phyloP scores from a whole-genome alignment of 257 asterid species.

The Euphrasia confusa region DNA sequence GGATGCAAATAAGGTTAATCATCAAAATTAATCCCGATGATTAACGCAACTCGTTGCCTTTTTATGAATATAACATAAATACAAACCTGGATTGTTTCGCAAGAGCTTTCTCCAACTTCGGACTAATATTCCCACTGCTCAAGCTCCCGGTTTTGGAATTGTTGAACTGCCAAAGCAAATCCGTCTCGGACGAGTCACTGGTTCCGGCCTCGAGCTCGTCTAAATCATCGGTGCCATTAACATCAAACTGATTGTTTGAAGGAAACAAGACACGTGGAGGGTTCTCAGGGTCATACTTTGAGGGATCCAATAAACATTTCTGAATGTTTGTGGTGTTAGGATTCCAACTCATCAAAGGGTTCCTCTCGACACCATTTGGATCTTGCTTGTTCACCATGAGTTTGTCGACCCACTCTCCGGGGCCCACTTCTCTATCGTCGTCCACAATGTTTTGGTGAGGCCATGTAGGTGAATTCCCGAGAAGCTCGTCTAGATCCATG shows the following conservation, averaged over 20 bases:
- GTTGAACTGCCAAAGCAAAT: slow-evolving; percentile 79
- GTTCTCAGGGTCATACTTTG: slow-evolving; percentile 29
- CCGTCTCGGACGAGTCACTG: slow-evolving; percentile 89
- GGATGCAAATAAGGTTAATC: slow-evolving; percentile 21
- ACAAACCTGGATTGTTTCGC: slow-evolving; percentile 53
- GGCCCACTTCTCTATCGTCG: slow-evolving; percentile 61
- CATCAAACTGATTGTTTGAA: slow-evolving; percentile 40
- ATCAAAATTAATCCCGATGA: background rate
- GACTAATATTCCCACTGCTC: slow-evolving; percentile 38
- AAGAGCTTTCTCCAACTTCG: slow-evolving; percentile 47
- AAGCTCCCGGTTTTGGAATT: slow-evolving; percentile 49
- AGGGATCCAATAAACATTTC: slow-evolving; percentile 44
- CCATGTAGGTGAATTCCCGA: slow-evolving; percentile 77
- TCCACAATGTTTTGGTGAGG: slow-evolving; percentile 56
- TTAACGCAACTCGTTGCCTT: background rate
- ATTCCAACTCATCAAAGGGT: slow-evolving; percentile 24
- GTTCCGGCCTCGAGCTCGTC: slow-evolving; percentile 81
- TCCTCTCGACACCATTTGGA: slow-evolving; percentile 28
- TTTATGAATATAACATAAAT: background rate
- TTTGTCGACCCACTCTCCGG: slow-evolving; percentile 96
- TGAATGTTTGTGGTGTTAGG: slow-evolving; percentile 25
- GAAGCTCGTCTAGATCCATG: slow-evolving; percentile 74
- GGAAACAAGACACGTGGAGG: slow-evolving; percentile 32
- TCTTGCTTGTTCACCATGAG: slow-evolving; percentile 92
- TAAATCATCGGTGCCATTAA: slow-evolving; percentile 47